Conservation (phyloP, 2,329 filamentous ascomycete species). For the Pyrenochaeta sp. region DNA sequence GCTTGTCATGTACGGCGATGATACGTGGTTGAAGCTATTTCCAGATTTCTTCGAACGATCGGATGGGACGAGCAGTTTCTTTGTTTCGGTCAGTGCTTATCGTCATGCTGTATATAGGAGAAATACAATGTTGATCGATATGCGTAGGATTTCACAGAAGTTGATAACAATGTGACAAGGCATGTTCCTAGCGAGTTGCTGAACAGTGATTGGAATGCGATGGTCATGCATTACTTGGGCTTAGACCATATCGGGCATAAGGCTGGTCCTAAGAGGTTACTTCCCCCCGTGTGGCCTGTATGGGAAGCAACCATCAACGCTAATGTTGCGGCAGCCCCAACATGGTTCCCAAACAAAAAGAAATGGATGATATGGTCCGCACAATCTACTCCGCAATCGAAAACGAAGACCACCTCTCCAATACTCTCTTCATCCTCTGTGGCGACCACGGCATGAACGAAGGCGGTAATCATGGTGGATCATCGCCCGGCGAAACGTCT, state of each 20-base stretch:
- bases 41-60: conserved; percentile 84
- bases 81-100: conserved; percentile 79
- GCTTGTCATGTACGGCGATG: conserved; percentile 94
- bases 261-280: conserved; percentile 80
- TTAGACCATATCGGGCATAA: conserved; percentile 98
- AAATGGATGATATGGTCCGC: conserved; percentile 88
- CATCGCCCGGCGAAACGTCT: conserved; percentile 91
- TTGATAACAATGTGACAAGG: conserved; percentile 95
- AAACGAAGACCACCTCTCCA: conserved; percentile 72
- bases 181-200: conserved; percentile 81
- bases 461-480: conserved; percentile 94
- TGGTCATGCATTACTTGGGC: conserved; percentile 95
- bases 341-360: conserved; percentile 90
- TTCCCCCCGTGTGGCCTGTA: background rate
- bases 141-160: conserved; percentile 89
- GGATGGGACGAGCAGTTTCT: conserved; percentile 97
- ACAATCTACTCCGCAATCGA: conserved; percentile 80
- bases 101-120: conserved; percentile 40
- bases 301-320: conserved; percentile 20
- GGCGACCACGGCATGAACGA: conserved; percentile 99
- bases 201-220: conserved; percentile 85
- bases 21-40: conserved; percentile 98
- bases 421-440: conserved; percentile 83
- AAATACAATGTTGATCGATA: conserved; percentile 40
- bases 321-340: conserved; percentile 67